Conservation (phyloP, 768 basidiomycete genomes). For the Pholiota molesta region DNA sequence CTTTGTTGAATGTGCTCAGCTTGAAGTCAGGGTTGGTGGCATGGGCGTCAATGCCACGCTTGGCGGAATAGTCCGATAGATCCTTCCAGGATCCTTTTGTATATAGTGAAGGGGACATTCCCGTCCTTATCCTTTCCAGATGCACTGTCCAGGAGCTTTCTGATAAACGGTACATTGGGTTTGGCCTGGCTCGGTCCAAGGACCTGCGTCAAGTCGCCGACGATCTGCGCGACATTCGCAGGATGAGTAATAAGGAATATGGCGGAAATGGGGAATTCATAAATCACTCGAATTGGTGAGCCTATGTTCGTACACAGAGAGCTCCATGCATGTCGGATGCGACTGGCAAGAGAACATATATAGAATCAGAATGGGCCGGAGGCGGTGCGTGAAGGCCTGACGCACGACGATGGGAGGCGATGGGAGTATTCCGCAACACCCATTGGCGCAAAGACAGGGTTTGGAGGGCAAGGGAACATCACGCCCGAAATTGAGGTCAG, state of each 20-base stretch:
- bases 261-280: constrained; percentile 3
- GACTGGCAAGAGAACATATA: too few relatives aligned
- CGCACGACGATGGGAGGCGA: too few relatives aligned
- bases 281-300: too few relatives aligned
- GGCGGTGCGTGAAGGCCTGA: too few relatives aligned
- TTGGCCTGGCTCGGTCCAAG: constrained; percentile 53
- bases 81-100: too few relatives aligned
- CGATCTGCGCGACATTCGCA: constrained; percentile 27
- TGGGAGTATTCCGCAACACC: too few relatives aligned
- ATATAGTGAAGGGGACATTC: constrained; percentile 52
- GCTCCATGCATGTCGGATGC: too few relatives aligned
- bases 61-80: constrained; percentile 56
- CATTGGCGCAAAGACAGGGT: too few relatives aligned
- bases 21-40: constrained; percentile 59
- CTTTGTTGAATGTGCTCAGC: constrained; percentile 52
- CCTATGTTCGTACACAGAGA: too few relatives aligned
- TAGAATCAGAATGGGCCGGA: too few relatives aligned
- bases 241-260: constrained; percentile 38
- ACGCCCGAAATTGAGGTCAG: too few relatives aligned
- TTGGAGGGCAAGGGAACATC: too few relatives aligned
- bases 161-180: constrained; percentile 51
- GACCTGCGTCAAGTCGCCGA: constrained; percentile 53
- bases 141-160: constrained; percentile 58
- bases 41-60: constrained; percentile 61
- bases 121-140: constrained; percentile 59